A percentile compares a stretch with the other conserved stretches of the same genome.
phyloP scores from a whole-genome alignment of 805 yeast species.

The Candida schatavii region DNA sequence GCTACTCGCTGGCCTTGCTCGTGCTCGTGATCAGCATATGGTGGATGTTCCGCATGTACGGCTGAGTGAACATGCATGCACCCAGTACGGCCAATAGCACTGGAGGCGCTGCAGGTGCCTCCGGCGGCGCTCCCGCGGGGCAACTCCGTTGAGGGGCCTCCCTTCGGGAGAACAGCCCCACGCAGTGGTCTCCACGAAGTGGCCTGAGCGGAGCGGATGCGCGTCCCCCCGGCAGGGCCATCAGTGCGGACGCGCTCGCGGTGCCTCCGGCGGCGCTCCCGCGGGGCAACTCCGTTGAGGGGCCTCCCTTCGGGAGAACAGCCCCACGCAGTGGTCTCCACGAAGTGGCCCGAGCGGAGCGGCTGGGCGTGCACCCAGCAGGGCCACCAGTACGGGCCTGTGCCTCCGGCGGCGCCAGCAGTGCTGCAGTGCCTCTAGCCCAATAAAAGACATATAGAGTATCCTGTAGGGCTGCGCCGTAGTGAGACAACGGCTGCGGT shows the following conservation, averaged over 20 bases:
- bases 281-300: not conserved
- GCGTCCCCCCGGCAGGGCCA: not conserved
- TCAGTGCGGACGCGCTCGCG: not conserved
- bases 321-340: not conserved
- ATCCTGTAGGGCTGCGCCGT: no score
- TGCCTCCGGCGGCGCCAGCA: not conserved
- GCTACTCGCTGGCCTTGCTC: slow-evolving; percentile 4
- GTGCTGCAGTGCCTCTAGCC: no score
- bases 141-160: no score
- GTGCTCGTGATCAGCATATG: slow-evolving; percentile 10
- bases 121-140: no score
- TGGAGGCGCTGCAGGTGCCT: no score
- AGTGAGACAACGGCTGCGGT: no score
- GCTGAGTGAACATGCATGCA: no score
- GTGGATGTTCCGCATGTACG: slow-evolving; percentile 1
- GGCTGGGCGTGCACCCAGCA: not conserved
- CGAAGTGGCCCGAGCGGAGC: not conserved
- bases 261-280: not conserved
- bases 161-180: not conserved
- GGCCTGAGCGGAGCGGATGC: not conserved
- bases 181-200: not conserved
- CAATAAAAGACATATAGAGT: no score
- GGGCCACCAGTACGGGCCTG: not conserved
- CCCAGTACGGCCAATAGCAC: no score
- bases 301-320: not conserved